Percentiles rank a stretch among this genome's conserved stretches.
Evolutionary conservation across 2,329 filamentous ascomycete species (phyloP).

Genomic region (Amesomyces nigricolor): DNA sequence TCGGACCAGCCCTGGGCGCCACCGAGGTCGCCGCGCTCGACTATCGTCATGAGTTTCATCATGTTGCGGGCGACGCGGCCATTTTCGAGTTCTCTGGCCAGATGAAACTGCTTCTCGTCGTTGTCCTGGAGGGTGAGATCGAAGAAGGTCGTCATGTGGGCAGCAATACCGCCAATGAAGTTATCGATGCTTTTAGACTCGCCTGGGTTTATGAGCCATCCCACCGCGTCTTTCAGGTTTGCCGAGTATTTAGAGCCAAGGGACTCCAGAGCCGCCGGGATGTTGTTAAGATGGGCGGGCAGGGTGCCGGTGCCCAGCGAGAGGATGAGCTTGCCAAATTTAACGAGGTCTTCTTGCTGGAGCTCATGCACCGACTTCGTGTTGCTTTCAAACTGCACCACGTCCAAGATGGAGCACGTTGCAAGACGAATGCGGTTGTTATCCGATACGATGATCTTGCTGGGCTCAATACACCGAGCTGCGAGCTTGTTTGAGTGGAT

Average conservation of each 20-base stretch:
- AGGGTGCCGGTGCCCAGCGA: constrained; percentile 67
- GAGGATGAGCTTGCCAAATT: constrained; percentile 80
- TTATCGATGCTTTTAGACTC: constrained; percentile 70
- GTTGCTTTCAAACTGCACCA: constrained; percentile 69
- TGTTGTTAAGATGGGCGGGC: constrained; percentile 50
- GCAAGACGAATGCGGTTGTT: constrained; percentile 86
- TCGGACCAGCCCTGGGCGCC: constrained; percentile 79
- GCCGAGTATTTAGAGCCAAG: constrained; percentile 67
- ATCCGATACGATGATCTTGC: constrained; percentile 83
- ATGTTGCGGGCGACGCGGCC: constrained; percentile 75
- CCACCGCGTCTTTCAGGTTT: constrained; percentile 71
- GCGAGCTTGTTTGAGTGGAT: constrained; percentile 80
- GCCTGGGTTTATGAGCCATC: constrained; percentile 64
- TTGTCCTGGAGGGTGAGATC: constrained; percentile 74
- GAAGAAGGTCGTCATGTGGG: constrained; percentile 68
- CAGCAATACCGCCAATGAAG: constrained; percentile 71
- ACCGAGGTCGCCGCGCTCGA: constrained; percentile 82
- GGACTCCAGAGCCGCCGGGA: constrained; percentile 67
- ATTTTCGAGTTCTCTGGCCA: constrained; percentile 83
- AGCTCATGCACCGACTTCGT: constrained; percentile 64
- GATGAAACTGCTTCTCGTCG: constrained; percentile 66
- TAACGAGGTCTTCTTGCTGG: constrained; percentile 80
- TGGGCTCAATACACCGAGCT: constrained; percentile 77
- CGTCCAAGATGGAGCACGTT: constrained; percentile 83
- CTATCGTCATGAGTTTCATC: constrained; percentile 77